Evolutionary conservation across 176 grass and related monocot genomes (phyloP), one percentile per base, ranked within the genome.

Genomic region (Avena sativa): DNA sequence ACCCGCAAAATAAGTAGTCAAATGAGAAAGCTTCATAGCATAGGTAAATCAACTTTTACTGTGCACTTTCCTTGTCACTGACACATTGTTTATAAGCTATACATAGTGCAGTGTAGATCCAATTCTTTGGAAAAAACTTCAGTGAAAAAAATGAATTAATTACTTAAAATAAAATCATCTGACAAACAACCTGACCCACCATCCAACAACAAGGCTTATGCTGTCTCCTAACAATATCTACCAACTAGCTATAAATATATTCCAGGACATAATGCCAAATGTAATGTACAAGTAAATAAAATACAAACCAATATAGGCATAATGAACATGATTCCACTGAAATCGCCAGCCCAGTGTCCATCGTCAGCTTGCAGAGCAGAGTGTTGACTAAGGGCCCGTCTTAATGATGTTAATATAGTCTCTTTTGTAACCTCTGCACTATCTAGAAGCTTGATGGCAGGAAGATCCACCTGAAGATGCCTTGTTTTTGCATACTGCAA

Each of bases 241-340:
- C 1, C 6, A 80, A 12, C 21, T 13, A 12, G 60, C 1, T 43
- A 53, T 19, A 7, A 56, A 48, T 58, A 47, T 57, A n/a, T n/a
- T 86, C 20, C 57, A 0, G 0, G 4, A 58, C 46, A 44, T 2
- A 19, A 46, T 30, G 12, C 40, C 36, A 38, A 10, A 16, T 36
- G 9, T 7, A 3, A 20, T 8, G 19, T 74, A 38, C 36, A 38
- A 38, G 4, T 10, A 81, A 71, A 80, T 16, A 38, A 49, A 25
- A 62, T 21, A 12, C 30, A 1, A 76, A 91, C 89, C 86, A 91
- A 19, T 58, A 87, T 56, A 16, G 92, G 92, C 73, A 91, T 91
- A 71, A 91, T 87, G 84, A 91, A 91, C 86, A 91, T 78, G 32
- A 90, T 73, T 6, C 92, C 92, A 82, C 89, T 90, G 21, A 64